Conservation (phyloP, 345 rosid species). For the Salix udensis region DNA sequence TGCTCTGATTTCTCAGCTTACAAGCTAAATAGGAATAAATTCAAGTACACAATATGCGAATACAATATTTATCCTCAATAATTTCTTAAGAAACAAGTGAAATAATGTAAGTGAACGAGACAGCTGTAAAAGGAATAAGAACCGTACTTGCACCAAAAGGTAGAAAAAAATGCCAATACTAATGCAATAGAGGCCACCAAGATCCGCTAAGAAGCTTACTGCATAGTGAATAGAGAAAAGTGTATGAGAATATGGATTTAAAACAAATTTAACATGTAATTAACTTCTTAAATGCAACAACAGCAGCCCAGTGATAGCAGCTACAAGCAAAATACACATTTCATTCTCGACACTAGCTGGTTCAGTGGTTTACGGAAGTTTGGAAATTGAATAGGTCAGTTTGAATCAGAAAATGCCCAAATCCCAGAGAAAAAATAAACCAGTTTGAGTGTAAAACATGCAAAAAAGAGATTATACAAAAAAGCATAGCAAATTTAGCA, state of each 20-base stretch:
- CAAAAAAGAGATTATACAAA: background rate
- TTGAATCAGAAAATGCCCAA: background rate
- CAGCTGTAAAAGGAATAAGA: constrained; percentile 3
- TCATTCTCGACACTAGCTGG: background rate
- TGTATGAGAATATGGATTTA: background rate
- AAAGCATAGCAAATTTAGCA: no score
- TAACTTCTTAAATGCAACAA: background rate
- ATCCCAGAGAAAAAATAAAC: background rate
- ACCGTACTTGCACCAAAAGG: constrained; percentile 76
- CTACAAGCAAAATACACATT: background rate
- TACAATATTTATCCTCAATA: no score
- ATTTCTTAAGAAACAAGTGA: background rate
- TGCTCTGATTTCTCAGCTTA: background rate
- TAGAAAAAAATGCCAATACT: constrained; percentile 89
- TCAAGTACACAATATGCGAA: no score
- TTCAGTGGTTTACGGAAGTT: background rate
- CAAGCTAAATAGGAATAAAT: background rate
- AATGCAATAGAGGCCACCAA: constrained; percentile 96
- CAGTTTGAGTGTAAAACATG: background rate
- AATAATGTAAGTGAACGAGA: background rate
- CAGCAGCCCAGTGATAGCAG: background rate
- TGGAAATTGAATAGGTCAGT: background rate
- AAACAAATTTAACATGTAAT: no score
- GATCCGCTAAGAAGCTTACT: constrained; percentile 98
- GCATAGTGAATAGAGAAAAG: constrained; percentile 31